phyloP scores from a whole-genome alignment of 345 rosid species.

The Aegle marmelos region DNA sequence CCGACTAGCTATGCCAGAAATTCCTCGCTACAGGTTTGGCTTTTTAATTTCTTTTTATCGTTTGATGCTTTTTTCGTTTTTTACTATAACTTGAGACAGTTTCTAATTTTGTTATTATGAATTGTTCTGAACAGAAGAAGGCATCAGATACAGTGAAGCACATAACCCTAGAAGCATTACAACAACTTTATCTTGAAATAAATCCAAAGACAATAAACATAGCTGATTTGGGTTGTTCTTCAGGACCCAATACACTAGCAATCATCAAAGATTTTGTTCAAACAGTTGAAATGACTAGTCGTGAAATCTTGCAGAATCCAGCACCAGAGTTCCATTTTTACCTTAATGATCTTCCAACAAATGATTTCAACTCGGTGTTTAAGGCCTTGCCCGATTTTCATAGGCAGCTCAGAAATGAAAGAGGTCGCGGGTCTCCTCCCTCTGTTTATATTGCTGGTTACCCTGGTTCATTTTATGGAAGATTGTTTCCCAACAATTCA shows the following conservation, averaged over 20 bases:
- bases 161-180: conserved; percentile 33
- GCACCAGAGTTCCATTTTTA: conserved; percentile 36
- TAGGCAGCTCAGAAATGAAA: conserved; percentile 26
- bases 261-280: conserved; percentile 38
- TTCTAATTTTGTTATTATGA: background rate
- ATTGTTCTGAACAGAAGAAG: conserved; percentile 32
- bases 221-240: conserved; percentile 62
- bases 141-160: conserved; percentile 50
- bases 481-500: conserved; percentile 61
- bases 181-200: conserved; percentile 27
- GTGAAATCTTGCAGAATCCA: conserved; percentile 12
- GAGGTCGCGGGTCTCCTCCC: conserved; percentile 14
- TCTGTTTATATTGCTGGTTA: conserved; percentile 37
- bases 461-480: conserved; percentile 88
- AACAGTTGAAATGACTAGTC: conserved; percentile 31
- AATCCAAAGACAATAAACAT: conserved; percentile 37
- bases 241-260: conserved; percentile 49
- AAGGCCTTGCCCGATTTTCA: conserved; percentile 45
- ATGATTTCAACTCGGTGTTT: conserved; percentile 57
- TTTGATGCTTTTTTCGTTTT: background rate
- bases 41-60: background rate
- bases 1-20: conserved; percentile 48
- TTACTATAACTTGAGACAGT: background rate
- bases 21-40: conserved; percentile 41
- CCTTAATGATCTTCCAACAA: conserved; percentile 58